Percentiles rank a stretch among this genome's conserved stretches.
Conservation (phyloP, 2,329 filamentous ascomycete species). For the Aspergillus thermomutatus region DNA sequence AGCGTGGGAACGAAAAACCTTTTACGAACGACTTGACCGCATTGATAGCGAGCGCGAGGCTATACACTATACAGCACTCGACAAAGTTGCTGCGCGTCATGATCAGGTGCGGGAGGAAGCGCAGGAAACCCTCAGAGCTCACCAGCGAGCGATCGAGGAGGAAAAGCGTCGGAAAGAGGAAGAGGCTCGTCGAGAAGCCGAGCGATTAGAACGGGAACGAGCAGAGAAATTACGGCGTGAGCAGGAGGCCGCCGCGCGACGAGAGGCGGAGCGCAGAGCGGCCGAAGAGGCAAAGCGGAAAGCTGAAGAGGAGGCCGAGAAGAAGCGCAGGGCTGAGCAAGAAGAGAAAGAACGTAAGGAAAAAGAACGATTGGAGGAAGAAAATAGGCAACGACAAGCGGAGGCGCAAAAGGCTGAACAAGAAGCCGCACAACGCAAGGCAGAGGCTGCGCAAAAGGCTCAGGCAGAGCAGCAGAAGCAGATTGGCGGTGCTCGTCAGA, state of each 20-base stretch:
- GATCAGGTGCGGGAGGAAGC: constrained; percentile 59
- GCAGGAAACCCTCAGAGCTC: constrained; percentile 51
- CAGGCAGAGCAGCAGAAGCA: constrained; percentile 27
- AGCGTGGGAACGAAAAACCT: constrained; percentile 41
- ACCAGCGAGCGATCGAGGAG: constrained; percentile 40
- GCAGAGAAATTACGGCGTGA: constrained; percentile 30
- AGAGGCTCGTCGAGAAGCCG: constrained; percentile 31
- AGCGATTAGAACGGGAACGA: constrained; percentile 33
- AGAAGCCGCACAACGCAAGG: constrained; percentile 24
- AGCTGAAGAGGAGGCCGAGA: constrained; percentile 33
- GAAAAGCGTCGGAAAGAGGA: constrained; percentile 36
- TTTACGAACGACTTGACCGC: constrained; percentile 59
- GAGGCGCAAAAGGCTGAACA: constrained; percentile 27
- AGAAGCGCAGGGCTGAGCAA: constrained; percentile 36
- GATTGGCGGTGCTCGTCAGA: constrained; percentile 26
- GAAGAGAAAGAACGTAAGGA: constrained; percentile 34
- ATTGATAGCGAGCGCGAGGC: constrained; percentile 61
- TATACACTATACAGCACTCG: constrained; percentile 63
- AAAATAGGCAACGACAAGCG: constrained; percentile 32
- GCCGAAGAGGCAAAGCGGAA: constrained; percentile 37
- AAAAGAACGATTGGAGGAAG: constrained; percentile 27
- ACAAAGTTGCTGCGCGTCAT: constrained; percentile 63
- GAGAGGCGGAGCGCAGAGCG: constrained; percentile 42
- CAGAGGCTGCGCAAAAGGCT: constrained; percentile 24
- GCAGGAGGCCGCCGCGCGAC: constrained; percentile 36